Evolutionary conservation across 768 basidiomycete species (phyloP).

Genomic region (Leccinum obscurum): DNA sequence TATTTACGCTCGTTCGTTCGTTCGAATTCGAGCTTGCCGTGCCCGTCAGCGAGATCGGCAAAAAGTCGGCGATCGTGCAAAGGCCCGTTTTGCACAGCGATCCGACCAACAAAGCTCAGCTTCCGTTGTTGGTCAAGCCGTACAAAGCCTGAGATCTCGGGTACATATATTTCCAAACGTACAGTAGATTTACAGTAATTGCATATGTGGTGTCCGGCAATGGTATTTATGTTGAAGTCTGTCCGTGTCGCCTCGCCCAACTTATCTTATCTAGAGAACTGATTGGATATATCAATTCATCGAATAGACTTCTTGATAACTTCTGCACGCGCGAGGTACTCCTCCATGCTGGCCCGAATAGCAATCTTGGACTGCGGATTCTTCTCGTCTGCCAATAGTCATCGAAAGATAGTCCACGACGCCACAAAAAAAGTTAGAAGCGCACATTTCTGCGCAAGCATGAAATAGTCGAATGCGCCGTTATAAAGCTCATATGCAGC

Average conservation of each 20-base stretch:
- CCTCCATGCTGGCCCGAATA: slow-evolving; percentile 81
- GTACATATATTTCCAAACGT: not conserved
- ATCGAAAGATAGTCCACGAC: not conserved
- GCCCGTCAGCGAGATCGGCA: slow-evolving; percentile 41
- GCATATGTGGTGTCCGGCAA: not conserved
- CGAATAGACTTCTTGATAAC: slow-evolving; percentile 65
- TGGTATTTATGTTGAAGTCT: not conserved
- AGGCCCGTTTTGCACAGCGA: slow-evolving; percentile 45
- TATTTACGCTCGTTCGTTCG: slow-evolving; percentile 40
- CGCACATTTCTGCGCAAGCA: slow-evolving; percentile 89
- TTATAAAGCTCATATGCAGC: slow-evolving; percentile 92
- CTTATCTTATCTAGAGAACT: not conserved
- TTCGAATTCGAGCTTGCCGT: slow-evolving; percentile 57
- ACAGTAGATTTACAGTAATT: not conserved
- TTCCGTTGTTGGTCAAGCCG: slow-evolving; percentile 39
- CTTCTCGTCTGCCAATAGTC: slow-evolving; percentile 58
- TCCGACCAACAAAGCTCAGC: slow-evolving; percentile 38
- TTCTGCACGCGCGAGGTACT: slow-evolving; percentile 90
- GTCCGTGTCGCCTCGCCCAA: not conserved
- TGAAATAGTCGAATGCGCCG: slow-evolving; percentile 94
- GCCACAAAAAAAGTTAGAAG: not conserved
- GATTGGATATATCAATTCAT: not conserved
- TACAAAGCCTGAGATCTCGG: not conserved
- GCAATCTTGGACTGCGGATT: slow-evolving; percentile 84
- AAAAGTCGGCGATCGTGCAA: slow-evolving; percentile 35